Evolutionary conservation across 306 rosid genomes (phyloP), one percentile per base, ranked within the genome.

Genomic region (Quercus ilex): DNA sequence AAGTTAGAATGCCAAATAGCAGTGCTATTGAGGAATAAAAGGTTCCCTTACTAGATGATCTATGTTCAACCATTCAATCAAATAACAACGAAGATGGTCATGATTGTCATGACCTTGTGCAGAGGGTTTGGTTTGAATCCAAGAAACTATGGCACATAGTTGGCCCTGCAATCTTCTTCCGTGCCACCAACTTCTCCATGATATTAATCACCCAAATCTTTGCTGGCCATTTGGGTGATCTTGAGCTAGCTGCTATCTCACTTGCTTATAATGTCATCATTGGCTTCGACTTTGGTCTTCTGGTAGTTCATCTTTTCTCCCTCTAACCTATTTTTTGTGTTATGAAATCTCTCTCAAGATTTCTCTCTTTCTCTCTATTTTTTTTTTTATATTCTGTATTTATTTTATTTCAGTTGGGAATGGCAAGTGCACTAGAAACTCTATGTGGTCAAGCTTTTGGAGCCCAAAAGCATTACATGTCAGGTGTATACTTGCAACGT

Each of bases 401-500:
- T 38, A 38, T 71, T 23, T 64, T 7, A n/a, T 5, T 70, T 26
- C 71, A 94, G 98, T 38, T 91, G 75, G 98, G 97, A 15, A 92
- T 94, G 97, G 97, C 97, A 4, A 92, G 98, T 35, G 97, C 97
- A 0, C 79, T 94, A 7, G 94, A 94, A 79, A 94, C 97, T 0
- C 88, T 92, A 0, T 94, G 97, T 3, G 98, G 98, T 25, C 97
- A 94, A 82, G 98, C 98, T 1, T 94, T 11, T 28, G 98, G 98
- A 1, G 97, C 97, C 0, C 88, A 89, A 81, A 87, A 92, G 64
- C 82, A 86, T 63, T 67, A 89, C 85, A 92, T 92, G 94, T 70
- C 92, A 57, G 98, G 97, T 0, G 81, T 92, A 2, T 94, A 94
- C 82, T 83, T 94, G 91, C 98, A 92, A 78, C 88, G 98, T 2